A percentile compares a stretch with the other conserved stretches of the same genome.
These are phyloP conservation scores for Chaetomium strumarium DNA, from an alignment of 2,329 filamentous ascomycete genomes.

Conservation along the genomic window DNA sequence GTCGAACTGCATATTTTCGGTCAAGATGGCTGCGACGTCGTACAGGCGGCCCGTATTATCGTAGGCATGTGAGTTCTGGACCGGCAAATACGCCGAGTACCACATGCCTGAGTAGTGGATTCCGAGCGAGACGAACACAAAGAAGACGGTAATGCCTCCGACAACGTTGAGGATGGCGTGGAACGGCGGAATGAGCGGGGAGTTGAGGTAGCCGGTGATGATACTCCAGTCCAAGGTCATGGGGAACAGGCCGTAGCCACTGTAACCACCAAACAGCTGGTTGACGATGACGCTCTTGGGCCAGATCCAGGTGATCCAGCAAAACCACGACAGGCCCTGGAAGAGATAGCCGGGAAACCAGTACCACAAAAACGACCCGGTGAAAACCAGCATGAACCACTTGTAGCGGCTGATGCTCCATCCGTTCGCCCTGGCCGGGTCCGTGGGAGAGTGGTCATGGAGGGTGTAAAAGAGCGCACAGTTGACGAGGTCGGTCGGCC, in stretches of 20 bases:
- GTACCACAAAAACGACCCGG: conserved; percentile 48
- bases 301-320: conserved; percentile 42
- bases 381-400: conserved; percentile 54
- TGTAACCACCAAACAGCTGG: conserved; percentile 41
- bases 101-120: conserved; percentile 53
- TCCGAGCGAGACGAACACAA: conserved; percentile 51
- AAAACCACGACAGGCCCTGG: conserved; percentile 41
- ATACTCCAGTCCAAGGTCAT: conserved; percentile 36
- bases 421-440: conserved; percentile 48
- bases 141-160: conserved; percentile 49
- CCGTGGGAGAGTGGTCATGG: conserved; percentile 52
- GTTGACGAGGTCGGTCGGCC: conserved; percentile 56
- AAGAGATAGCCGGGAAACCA: conserved; percentile 53
- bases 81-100: conserved; percentile 56
- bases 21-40: conserved; percentile 56
- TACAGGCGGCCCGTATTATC: conserved; percentile 59
- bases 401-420: conserved; percentile 60
- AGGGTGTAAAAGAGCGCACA: conserved; percentile 58
- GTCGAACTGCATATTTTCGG: conserved; percentile 51
- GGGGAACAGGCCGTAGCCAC: conserved; percentile 34
- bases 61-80: conserved; percentile 55
- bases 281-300: conserved; percentile 42
- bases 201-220: conserved; percentile 44
- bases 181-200: conserved; percentile 46
- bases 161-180: conserved; percentile 53